Evolutionary conservation across 2,329 filamentous ascomycete species (phyloP), one percentile per base, ranked within the genome.

Genomic region (Ceratocystis diversiconidia): DNA sequence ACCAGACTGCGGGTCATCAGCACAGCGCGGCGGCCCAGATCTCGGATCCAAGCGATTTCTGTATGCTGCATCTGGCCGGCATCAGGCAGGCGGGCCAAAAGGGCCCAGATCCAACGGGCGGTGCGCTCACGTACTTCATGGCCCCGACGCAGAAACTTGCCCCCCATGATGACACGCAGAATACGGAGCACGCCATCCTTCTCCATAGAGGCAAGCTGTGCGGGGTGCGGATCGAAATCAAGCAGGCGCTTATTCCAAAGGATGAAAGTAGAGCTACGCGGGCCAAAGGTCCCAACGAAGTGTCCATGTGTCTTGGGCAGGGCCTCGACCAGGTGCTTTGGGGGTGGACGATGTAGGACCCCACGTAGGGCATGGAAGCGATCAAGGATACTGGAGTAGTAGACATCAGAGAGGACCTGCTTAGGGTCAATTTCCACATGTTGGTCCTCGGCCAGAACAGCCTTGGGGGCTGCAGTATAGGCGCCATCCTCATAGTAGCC

Each of bases 101-200:
- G 75, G 0, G 87, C 85, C 92, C 91, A 96, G 3, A 89, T 78
- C 92, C 92, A 97, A 17, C 85, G 81, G 67, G 90, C 91, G 3
- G 89, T 85, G 61, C 85, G 82, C 70, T 83, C 81, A 30, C 83
- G 79, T 36, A 90, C 77, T 36, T 80, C 79, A 25, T 78, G 75
- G n/a, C 81, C 82, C 62, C 80, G 81, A 59, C 80, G 81, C 64
- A 87, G 80, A 63, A 88, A 83, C 68, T 83, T 84, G 63, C 84
- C 83, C 19, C 80, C 79, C 32, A 87, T 77, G n/a, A 89, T 76
- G 63, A 92, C 78, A 30, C 82, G 80, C 48, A 96, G 73, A 41
- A 92, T 78, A 44, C 82, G 80, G 62, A 92, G 76, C 2, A 88
- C 80, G 57, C 82, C 84, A 17, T 82, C 79, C 69, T 87, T 85